Evolutionary conservation across 2,329 filamentous ascomycete genomes (phyloP).

Genomic region (Clonostachys chloroleuca): DNA sequence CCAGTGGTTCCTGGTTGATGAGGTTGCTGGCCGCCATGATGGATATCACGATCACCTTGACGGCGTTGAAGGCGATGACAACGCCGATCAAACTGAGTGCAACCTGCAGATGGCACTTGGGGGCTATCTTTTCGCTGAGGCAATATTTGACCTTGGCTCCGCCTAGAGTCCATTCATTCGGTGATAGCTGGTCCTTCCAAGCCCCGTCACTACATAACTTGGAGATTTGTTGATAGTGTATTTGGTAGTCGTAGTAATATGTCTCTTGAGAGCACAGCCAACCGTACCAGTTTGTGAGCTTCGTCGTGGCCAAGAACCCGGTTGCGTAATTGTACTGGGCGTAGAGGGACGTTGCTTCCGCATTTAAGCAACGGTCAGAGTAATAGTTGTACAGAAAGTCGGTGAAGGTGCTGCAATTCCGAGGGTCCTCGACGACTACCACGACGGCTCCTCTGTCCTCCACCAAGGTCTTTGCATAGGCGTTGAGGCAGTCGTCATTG

Average conservation of each 20-base stretch:
- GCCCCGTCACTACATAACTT: too few species aligned
- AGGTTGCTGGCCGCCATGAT: not conserved
- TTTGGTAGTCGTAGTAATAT: not conserved
- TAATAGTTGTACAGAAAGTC: too few species aligned
- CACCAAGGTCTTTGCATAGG: not conserved
- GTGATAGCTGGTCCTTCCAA: not conserved
- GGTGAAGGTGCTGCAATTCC: not conserved
- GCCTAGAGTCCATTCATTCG: not conserved
- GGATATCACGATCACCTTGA: not conserved
- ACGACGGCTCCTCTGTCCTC: not conserved
- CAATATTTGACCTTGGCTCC: not conserved
- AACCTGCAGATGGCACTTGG: not conserved
- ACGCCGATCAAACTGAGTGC: not conserved
- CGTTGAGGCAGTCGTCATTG: not conserved
- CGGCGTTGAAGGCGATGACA: not conserved
- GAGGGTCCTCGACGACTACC: not conserved
- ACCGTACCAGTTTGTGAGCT: too few species aligned
- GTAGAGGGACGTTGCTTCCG: too few species aligned
- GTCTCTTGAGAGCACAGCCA: not conserved
- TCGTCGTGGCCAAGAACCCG: too few species aligned
- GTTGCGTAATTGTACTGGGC: too few species aligned
- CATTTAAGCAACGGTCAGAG: not conserved
- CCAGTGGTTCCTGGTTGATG: not conserved
- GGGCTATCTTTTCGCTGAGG: not conserved
- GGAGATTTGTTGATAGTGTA: not conserved